A percentile compares a stretch with the other conserved stretches of the same genome.
phyloP scores from a whole-genome alignment of 768 basidiomycete species.

The Guyanaporus albipodus region DNA sequence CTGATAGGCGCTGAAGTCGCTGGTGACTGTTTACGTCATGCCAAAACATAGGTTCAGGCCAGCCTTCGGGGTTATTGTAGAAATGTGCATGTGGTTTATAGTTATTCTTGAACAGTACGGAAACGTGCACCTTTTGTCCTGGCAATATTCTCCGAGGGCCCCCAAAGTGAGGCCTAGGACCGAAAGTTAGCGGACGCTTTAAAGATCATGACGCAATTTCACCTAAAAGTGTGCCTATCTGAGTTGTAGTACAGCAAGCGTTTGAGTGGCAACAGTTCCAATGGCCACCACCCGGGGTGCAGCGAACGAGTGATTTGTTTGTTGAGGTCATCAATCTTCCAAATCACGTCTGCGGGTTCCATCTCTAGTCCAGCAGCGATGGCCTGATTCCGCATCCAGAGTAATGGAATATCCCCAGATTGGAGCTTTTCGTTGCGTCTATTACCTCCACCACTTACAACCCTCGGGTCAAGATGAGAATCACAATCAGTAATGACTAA shows the following conservation, averaged over 20 bases:
- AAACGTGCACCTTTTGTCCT: slow-evolving; percentile 32
- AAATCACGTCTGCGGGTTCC: slow-evolving; percentile 22
- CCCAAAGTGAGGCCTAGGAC: slow-evolving; percentile 25
- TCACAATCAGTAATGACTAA: not conserved
- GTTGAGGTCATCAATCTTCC: slow-evolving; percentile 28
- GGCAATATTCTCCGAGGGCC: slow-evolving; percentile 24
- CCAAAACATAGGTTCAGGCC: slow-evolving; percentile 32
- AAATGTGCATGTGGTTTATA: slow-evolving; percentile 27
- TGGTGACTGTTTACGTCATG: slow-evolving; percentile 22
- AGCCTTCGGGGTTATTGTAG: slow-evolving; percentile 16
- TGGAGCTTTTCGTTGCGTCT: slow-evolving; percentile 26
- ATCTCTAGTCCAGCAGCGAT: slow-evolving; percentile 23
- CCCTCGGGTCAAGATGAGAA: slow-evolving; percentile 1
- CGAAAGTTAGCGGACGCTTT: slow-evolving; percentile 5
- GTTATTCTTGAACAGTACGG: slow-evolving; percentile 28
- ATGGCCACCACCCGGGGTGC: slow-evolving; percentile 17
- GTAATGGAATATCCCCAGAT: slow-evolving; percentile 26
- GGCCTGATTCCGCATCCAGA: slow-evolving; percentile 33
- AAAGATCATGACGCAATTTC: not conserved
- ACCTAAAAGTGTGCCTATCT: slow-evolving; percentile 20
- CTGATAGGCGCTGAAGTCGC: slow-evolving; percentile 14
- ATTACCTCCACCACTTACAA: slow-evolving; percentile 27
- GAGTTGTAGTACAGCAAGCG: slow-evolving; percentile 30
- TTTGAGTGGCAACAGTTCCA: slow-evolving; percentile 24
- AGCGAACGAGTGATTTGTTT: slow-evolving; percentile 20